phyloP scores from a whole-genome alignment of 805 yeast species.

The Isabelozyma gotoi region DNA sequence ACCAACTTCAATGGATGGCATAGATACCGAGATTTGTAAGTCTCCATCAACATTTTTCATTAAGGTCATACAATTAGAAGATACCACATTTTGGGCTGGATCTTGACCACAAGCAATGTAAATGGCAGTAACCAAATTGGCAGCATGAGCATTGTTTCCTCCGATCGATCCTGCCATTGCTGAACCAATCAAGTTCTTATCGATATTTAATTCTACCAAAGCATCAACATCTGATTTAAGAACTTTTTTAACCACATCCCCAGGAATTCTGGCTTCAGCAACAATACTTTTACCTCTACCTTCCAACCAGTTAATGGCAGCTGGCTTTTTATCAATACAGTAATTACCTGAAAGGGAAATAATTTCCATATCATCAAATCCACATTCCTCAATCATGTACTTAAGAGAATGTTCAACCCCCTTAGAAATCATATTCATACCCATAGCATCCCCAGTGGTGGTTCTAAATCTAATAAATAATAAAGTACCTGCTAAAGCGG shows the following conservation, averaged over 20 bases:
- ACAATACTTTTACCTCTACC: conserved; percentile 98
- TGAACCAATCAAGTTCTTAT: conserved; percentile 90
- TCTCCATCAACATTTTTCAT: conserved; percentile 78
- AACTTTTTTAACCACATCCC: conserved; percentile 73
- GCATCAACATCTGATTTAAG: conserved; percentile 92
- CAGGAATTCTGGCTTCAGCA: conserved; percentile 91
- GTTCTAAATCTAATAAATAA: conserved; percentile 91
- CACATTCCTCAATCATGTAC: conserved; percentile 82
- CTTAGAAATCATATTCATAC: conserved; percentile 99
- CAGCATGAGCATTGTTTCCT: conserved; percentile 98
- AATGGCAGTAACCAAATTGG: conserved; percentile 92
- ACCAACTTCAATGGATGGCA: conserved; percentile 99
- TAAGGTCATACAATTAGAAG: conserved; percentile 94
- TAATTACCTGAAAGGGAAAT: conserved; percentile 95
- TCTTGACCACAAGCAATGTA: conserved; percentile 97
- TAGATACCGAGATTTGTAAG: conserved; percentile 89
- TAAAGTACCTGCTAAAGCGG: conserved; percentile 91
- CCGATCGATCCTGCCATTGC: conserved; percentile 99
- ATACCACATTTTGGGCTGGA: conserved; percentile 99
- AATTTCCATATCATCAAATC: conserved; percentile 91
- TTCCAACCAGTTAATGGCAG: conserved; percentile 98
- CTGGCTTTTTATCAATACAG: conserved; percentile 97
- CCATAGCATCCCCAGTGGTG: conserved; percentile 99
- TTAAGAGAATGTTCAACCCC: conserved; percentile 90
- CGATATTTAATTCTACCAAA: conserved; percentile 81